These are phyloP conservation scores for Fraxinus sp. DNA, from an alignment of 305 asterid species.

Conservation along the genomic window DNA sequence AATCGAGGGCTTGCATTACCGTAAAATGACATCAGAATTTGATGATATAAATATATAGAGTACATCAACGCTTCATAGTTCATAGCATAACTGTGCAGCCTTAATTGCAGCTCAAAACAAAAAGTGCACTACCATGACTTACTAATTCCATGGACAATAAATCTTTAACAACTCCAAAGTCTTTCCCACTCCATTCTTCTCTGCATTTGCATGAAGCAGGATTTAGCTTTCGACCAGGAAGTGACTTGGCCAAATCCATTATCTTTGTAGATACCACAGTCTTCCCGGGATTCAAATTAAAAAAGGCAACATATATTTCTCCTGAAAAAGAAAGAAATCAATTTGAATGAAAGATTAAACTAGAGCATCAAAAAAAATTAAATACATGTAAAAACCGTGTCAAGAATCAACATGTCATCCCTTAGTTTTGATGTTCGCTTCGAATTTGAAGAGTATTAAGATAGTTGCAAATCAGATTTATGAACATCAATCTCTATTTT, in stretches of 20 bases:
- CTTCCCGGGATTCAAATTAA: constrained; percentile 52
- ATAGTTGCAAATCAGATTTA: not conserved
- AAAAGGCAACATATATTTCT: constrained; percentile 66
- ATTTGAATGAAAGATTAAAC: not conserved
- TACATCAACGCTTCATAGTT: not conserved
- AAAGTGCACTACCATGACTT: constrained; percentile 64
- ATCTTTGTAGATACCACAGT: constrained; percentile 42
- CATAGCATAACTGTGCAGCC: not conserved
- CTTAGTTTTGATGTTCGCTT: not conserved
- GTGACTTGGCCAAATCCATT: constrained; percentile 44
- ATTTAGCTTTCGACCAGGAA: constrained; percentile 34
- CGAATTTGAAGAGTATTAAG: not conserved
- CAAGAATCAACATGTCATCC: not conserved
- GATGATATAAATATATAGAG: not conserved
- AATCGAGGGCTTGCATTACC: not conserved
- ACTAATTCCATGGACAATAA: constrained; percentile 42
- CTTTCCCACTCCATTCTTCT: constrained; percentile 74
- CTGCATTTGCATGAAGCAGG: constrained; percentile 40
- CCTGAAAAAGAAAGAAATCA: constrained; percentile 37
- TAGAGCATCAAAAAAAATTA: not conserved
- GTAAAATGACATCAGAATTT: not conserved
- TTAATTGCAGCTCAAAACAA: constrained; percentile 52
- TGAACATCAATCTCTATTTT: not conserved
- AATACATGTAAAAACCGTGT: not conserved
- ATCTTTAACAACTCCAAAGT: constrained; percentile 45